phyloP scores from a whole-genome alignment of 1,139 yeast species.

The Nakaseomyces kungkrabaensis region DNA sequence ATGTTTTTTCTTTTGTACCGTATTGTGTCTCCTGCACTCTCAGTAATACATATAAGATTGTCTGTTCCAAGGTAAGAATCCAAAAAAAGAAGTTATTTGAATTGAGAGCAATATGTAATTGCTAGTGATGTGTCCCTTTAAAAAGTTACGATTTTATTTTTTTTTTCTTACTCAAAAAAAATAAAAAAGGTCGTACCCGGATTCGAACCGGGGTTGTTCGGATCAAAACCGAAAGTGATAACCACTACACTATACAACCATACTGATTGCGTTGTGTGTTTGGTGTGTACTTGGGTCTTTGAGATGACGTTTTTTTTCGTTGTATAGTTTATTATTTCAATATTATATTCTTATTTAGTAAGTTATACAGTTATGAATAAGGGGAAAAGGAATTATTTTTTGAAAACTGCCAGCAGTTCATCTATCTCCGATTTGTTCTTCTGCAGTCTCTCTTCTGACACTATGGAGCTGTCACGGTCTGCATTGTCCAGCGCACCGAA shows the following conservation, averaged over 20 bases:
- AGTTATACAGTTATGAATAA: too few relatives aligned
- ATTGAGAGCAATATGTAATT: background rate
- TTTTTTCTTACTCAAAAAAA: background rate
- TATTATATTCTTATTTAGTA: too few relatives aligned
- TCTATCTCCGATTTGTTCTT: slow-evolving; percentile 12
- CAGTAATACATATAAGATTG: too few relatives aligned
- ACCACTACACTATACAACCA: slow-evolving; percentile 49
- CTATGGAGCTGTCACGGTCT: slow-evolving; percentile 12
- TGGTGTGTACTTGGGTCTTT: too few relatives aligned
- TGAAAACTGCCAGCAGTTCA: slow-evolving; percentile 7
- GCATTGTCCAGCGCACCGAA: slow-evolving; percentile 23
- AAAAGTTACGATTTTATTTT: background rate
- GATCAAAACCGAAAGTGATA: slow-evolving; percentile 64
- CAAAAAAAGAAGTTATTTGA: too few relatives aligned
- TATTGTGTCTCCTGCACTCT: background rate
- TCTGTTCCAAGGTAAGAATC: too few relatives aligned
- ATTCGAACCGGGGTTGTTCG: slow-evolving; percentile 92
- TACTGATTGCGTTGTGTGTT: background rate
- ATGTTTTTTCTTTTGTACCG: background rate
- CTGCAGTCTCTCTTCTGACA: slow-evolving; percentile 12
- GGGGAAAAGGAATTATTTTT: background rate
- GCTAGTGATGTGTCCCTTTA: background rate
- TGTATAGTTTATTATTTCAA: too few relatives aligned
- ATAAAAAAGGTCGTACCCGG: slow-evolving; percentile 77
- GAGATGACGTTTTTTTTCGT: too few relatives aligned